These are phyloP conservation scores for Rubia occidens DNA, from an alignment of 305 asterid species.

Conservation along the genomic window DNA sequence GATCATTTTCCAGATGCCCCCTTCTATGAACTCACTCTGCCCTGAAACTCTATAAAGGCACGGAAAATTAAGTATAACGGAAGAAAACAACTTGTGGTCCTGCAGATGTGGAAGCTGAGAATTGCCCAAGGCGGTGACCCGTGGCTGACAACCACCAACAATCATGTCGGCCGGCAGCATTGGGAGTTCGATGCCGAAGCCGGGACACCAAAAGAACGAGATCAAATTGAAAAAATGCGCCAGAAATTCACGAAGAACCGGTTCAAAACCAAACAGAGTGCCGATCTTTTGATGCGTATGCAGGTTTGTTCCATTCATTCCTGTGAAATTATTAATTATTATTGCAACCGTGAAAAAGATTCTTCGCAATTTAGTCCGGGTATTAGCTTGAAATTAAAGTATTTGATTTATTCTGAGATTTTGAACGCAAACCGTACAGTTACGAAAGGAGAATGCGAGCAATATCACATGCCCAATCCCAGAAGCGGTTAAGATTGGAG, in stretches of 20 bases:
- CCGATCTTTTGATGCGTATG: constrained; percentile 28
- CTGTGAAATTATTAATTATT: too few species aligned
- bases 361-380: constrained; percentile 32
- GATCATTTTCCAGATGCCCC: too few species aligned
- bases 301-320: constrained; percentile 15
- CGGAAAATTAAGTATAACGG: too few species aligned
- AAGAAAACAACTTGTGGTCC: too few species aligned
- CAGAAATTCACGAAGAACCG: constrained; percentile 23
- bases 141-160: constrained; percentile 23
- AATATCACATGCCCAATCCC: background rate
- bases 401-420: background rate
- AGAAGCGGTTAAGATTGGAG: constrained; percentile 9
- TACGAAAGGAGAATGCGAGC: constrained; percentile 23
- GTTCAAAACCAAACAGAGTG: constrained; percentile 13
- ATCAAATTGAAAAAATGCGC: constrained; percentile 27
- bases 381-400: constrained; percentile 25
- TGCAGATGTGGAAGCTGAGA: background rate
- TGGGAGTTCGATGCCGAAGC: constrained; percentile 44
- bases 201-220: constrained; percentile 34
- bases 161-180: constrained; percentile 37
- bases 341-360: too few species aligned
- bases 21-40: too few species aligned
- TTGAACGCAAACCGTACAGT: constrained; percentile 4
- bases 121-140: constrained; percentile 28
- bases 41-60: too few species aligned